phyloP scores from a whole-genome alignment of 192 early-diverging fungal genomes.

The Ambispora gerdemannii region DNA sequence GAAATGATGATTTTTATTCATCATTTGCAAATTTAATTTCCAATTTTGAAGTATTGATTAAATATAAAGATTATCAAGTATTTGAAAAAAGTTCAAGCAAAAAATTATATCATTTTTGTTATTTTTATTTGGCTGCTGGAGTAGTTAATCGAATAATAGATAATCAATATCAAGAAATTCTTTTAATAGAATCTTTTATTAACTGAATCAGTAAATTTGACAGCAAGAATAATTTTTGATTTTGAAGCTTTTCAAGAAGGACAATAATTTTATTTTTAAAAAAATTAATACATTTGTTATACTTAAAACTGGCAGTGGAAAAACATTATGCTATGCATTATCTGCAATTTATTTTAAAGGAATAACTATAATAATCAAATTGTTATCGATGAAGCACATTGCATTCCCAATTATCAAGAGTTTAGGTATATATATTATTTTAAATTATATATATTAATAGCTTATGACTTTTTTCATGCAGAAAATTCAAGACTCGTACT shows the following conservation, averaged over 20 bases:
- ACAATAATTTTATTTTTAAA: not conserved
- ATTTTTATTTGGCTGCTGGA: not conserved
- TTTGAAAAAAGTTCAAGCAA: not conserved
- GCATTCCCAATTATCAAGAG: not conserved
- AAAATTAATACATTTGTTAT: conserved; percentile 6
- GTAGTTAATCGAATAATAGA: not conserved
- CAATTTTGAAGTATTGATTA: conserved; percentile 4
- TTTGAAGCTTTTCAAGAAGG: not conserved
- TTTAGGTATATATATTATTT: too few relatives aligned
- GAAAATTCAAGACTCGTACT: too few relatives aligned
- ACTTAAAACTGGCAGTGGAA: conserved; percentile 4
- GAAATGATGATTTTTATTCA: not conserved
- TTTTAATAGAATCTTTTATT: too few relatives aligned
- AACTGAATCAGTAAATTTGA: not conserved
- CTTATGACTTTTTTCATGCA: too few relatives aligned
- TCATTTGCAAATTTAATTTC: not conserved
- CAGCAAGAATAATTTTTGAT: not conserved
- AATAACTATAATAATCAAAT: conserved; percentile 5
- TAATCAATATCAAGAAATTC: not conserved
- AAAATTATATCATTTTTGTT: not conserved
- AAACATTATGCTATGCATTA: not conserved
- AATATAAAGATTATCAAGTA: not conserved
- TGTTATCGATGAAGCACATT: conserved; percentile 9
- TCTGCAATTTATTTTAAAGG: not conserved
- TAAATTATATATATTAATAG: too few relatives aligned